Base-by-base conservation (phyloP, 2,329 filamentous ascomycete genomes). In the Aspergillus pseudonomiae region DNA sequence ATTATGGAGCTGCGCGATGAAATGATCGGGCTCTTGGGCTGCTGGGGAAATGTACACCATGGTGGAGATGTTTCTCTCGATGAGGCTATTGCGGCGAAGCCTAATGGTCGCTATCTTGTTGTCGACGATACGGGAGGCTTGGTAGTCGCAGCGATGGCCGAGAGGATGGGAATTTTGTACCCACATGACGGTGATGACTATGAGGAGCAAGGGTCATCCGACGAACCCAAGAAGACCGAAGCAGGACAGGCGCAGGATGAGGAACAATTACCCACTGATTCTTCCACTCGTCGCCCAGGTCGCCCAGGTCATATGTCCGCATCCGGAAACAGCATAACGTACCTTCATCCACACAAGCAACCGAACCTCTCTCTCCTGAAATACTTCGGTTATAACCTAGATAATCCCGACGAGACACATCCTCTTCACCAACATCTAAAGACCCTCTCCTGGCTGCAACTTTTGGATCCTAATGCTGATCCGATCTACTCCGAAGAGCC, bases 1-100 rank as follows among this genome's bases (percentile, higher is more conserved):
- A 91, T 96, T 34, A 82, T 98, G 82, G 94, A 98, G 72, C 82
- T 97, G 78, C 84, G 94, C 60, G 90, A 95, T 67, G 95, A 99
- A 78, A 86, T 90, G 74, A 80, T 97, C 55, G 93, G 88, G 0
- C 79, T 99, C 61, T 82, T 96, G 16, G 91, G 90, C 7, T 95
- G 92, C 75, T 97, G 93, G 92, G 91, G 89, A 0, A 96, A 99
- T 76, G 89, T 96, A 2, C 93, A 96, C 77, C 93, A 89, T 68
- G 85, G 83, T n/a, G 85, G 79, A n/a, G 74, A 79, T 10, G 66
- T 69, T 24, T 54, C 67, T 16, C 54, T 74, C 26, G 69, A 77
- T 34, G 61, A 68, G 2, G 63, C 70, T 9, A 34, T 74, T 4
- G 62, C 64, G 9, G 63, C 70, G 9, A 74, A 73, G 46, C 71